These are phyloP conservation scores for Mimosa pudica DNA, from an alignment of 306 rosid species.

Conservation along the genomic window DNA sequence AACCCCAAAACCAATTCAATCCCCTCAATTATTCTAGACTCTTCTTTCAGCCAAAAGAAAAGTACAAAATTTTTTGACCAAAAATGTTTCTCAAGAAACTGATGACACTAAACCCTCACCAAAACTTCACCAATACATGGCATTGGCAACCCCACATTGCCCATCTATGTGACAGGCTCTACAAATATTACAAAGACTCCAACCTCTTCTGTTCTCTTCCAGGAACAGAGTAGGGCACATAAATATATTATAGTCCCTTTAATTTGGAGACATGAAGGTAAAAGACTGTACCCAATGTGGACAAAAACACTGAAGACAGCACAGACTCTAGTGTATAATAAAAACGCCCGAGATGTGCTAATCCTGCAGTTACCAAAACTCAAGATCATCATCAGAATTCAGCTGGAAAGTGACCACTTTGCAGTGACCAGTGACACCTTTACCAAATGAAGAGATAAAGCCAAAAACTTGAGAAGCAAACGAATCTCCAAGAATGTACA, in stretches of 20 bases:
- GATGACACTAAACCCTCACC: constrained; percentile 37
- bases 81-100: not conserved
- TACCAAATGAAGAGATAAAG: constrained; percentile 15
- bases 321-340: not conserved
- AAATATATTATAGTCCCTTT: too few species aligned
- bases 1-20: constrained; percentile 33
- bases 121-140: constrained; percentile 46
- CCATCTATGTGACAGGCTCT: constrained; percentile 52
- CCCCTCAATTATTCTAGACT: constrained; percentile 36
- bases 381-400: constrained; percentile 31
- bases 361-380: constrained; percentile 40
- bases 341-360: not conserved
- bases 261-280: not conserved
- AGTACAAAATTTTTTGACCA: not conserved
- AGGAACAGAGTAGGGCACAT: constrained; percentile 17
- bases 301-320: not conserved
- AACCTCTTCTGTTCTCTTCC: constrained; percentile 35
- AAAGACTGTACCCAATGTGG: not conserved
- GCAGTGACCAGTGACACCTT: constrained; percentile 39
- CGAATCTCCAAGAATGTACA: constrained; percentile 44
- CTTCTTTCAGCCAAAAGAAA: constrained; percentile 18
- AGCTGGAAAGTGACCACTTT: constrained; percentile 33
- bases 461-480: constrained; percentile 23
- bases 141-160: constrained; percentile 46
- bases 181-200: constrained; percentile 33